phyloP scores from a whole-genome alignment of 306 rosid species.

The Biancaea sappan region DNA sequence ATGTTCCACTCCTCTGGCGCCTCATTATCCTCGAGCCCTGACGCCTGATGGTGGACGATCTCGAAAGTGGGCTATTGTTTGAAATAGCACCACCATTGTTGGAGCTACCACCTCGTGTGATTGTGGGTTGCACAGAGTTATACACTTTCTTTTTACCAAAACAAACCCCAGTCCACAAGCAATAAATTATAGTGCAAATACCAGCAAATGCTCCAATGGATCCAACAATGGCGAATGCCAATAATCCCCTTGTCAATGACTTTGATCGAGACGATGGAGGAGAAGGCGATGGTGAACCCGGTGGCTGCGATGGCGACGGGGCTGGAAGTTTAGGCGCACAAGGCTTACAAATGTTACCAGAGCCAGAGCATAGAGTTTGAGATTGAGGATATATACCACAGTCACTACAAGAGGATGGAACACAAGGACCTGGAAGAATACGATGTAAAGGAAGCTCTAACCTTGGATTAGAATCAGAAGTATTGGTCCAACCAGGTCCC shows the following conservation, averaged over 20 bases:
- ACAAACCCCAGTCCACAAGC: conserved; percentile 85
- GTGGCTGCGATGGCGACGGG: conserved; percentile 7
- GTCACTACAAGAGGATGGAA: conserved; percentile 55
- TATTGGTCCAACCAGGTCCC: conserved; percentile 79
- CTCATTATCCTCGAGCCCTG: conserved; percentile 84
- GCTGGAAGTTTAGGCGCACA: conserved; percentile 37
- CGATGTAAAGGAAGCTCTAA: conserved; percentile 49
- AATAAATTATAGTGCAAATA: conserved; percentile 66
- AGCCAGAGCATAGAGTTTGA: conserved; percentile 53
- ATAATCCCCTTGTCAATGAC: conserved; percentile 60
- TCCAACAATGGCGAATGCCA: conserved; percentile 86
- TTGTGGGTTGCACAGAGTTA: conserved; percentile 91
- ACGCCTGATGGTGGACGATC: conserved; percentile 71
- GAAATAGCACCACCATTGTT: conserved; percentile 49
- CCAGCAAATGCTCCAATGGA: conserved; percentile 75
- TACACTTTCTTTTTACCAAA: conserved; percentile 85
- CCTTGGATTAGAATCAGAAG: conserved; percentile 19
- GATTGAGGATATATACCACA: conserved; percentile 65
- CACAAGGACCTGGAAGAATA: conserved; percentile 93
- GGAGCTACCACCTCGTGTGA: conserved; percentile 73
- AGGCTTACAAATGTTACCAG: conserved; percentile 63
- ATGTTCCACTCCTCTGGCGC: conserved; percentile 96
- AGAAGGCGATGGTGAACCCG: neutral
- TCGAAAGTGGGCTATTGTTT: conserved; percentile 67
- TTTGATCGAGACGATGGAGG: conserved; percentile 34